Conservation (phyloP, 345 rosid species). For the Citrus hindsii region DNA sequence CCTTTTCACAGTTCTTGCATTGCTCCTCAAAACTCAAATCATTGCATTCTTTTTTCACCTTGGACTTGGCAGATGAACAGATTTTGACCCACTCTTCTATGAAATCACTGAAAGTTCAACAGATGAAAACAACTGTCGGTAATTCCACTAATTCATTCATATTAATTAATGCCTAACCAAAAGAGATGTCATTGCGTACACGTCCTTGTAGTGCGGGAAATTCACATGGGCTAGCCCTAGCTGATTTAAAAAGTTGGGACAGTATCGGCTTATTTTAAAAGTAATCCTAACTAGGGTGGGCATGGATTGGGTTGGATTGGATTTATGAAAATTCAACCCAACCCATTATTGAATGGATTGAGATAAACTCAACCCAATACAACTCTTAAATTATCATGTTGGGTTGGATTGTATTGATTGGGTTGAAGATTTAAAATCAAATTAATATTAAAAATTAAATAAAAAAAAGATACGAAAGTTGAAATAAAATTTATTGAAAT, state of each 20-base stretch:
- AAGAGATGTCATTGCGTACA: no score
- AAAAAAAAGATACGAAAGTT: no score
- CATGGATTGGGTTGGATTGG: no score
- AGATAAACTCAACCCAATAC: no score
- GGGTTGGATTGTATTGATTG: no score
- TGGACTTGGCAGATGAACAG: slow-evolving; percentile 68
- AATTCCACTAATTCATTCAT: neutral
- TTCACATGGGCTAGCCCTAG: neutral
- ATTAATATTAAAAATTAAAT: no score
- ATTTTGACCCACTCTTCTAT: slow-evolving; percentile 88
- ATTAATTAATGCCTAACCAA: neutral
- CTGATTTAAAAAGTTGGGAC: neutral
- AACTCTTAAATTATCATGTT: accelerated
- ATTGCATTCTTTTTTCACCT: slow-evolving; percentile 49
- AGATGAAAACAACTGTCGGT: neutral
- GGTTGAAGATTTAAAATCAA: no score
- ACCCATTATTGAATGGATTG: no score
- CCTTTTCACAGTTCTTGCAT: slow-evolving; percentile 87
- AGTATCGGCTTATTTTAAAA: neutral
- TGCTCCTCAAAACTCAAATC: slow-evolving; percentile 55
- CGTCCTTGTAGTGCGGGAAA: neutral
- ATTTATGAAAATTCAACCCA: no score
- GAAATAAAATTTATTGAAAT: no score
- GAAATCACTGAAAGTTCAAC: slow-evolving; percentile 57
- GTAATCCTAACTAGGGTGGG: neutral